Conservation (phyloP, 371 early-diverging fungal genomes). For the Lichtheimia hyalospora region DNA sequence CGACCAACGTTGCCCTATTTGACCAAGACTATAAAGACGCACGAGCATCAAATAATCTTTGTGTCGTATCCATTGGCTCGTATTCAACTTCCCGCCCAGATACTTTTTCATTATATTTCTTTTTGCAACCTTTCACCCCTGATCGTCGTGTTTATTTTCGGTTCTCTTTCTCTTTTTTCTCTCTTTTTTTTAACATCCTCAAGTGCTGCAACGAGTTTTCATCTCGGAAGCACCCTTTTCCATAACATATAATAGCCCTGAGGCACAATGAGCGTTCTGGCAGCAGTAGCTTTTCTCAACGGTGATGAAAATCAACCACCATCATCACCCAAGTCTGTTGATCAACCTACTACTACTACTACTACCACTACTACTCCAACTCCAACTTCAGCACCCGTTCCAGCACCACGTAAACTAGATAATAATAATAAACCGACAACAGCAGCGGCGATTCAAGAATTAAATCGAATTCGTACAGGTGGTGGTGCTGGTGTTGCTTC, state of each 20-base stretch:
- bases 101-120: slow-evolving; percentile 1
- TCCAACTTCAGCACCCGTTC: too few species aligned
- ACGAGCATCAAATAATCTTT: slow-evolving; percentile 20
- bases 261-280: slow-evolving; percentile 38
- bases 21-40: slow-evolving; percentile 10
- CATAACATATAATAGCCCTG: background rate
- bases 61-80: slow-evolving; percentile 13
- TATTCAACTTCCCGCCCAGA: background rate
- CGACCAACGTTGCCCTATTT: slow-evolving; percentile 15
- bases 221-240: background rate
- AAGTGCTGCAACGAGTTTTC: background rate
- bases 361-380: too few species aligned
- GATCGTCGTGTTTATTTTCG: background rate
- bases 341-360: too few species aligned
- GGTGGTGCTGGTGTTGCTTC: slow-evolving; percentile 18
- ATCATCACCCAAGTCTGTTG: too few species aligned
- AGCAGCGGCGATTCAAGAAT: slow-evolving; percentile 9
- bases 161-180: slow-evolving; percentile 6
- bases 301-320: background rate
- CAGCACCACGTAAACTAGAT: too few species aligned
- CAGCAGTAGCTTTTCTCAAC: slow-evolving; percentile 40
- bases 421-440: slow-evolving; percentile 11
- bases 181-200: slow-evolving; percentile 11
- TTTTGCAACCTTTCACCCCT: slow-evolving; percentile 2
- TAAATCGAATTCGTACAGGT: slow-evolving; percentile 11